phyloP scores from a whole-genome alignment of 2,329 filamentous ascomycete genomes.

The Ophiocordyceps camponoti-rufipedis region DNA sequence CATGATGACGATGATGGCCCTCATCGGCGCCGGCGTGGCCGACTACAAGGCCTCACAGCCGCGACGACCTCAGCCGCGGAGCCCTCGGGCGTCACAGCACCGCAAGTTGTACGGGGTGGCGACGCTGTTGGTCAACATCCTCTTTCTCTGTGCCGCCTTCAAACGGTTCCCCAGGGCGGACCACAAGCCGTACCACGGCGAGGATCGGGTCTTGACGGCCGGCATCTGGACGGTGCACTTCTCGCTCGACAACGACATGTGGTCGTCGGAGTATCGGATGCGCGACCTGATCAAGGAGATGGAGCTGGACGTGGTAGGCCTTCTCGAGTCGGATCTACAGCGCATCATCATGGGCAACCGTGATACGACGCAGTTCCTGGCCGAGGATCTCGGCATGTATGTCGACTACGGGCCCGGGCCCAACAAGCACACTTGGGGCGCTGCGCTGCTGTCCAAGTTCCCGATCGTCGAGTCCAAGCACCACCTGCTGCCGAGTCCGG shows the following conservation, averaged over 20 bases:
- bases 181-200: conserved; percentile 74
- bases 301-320: conserved; percentile 94
- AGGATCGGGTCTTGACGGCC: conserved; percentile 75
- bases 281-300: conserved; percentile 78
- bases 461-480: conserved; percentile 95
- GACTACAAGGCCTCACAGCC: conserved; percentile 39
- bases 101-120: conserved; percentile 35
- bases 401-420: conserved; percentile 93
- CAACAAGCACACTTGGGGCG: conserved; percentile 98
- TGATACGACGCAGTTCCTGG: conserved; percentile 85
- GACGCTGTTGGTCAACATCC: conserved; percentile 57
- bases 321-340: conserved; percentile 83
- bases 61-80: conserved; percentile 14
- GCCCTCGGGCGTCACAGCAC: conserved; percentile 19
- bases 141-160: conserved; percentile 68
- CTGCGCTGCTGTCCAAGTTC: conserved; percentile 86
- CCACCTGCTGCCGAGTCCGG: conserved; percentile 81
- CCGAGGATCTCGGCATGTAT: conserved; percentile 96
- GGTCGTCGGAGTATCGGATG: conserved; percentile 89
- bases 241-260: conserved; percentile 96
- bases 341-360: conserved; percentile 99
- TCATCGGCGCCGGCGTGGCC: conserved; percentile 72
- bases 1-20: conserved; percentile 70
- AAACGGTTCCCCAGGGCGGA: conserved; percentile 84
- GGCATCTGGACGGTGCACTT: conserved; percentile 99